phyloP scores from a whole-genome alignment of 139 green algal genomes.

The Nannochloris sp. region DNA sequence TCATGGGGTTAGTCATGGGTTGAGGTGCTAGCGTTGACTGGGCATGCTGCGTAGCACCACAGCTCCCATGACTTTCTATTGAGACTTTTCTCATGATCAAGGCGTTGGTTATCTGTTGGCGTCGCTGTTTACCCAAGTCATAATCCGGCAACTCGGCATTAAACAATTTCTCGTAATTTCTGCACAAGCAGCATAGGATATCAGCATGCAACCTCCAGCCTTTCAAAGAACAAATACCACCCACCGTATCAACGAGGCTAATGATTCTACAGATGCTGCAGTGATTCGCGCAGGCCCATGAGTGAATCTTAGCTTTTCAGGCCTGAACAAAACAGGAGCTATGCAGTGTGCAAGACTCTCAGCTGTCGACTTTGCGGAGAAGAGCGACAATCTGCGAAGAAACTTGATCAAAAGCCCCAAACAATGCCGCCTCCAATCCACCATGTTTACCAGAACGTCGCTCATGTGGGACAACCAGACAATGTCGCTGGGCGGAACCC shows the following conservation, averaged over 20 bases:
- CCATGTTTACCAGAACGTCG: neutral
- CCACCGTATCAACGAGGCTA: constrained; percentile 1
- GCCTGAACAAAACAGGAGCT: constrained; percentile 18
- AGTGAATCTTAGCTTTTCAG: constrained; percentile 6
- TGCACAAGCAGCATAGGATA: neutral
- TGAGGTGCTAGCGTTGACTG: neutral
- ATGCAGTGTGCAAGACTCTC: constrained; percentile 10
- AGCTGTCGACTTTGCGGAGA: neutral
- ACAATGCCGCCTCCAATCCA: neutral
- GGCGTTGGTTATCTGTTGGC: neutral
- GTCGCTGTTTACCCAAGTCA: neutral
- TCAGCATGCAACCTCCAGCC: too few relatives aligned
- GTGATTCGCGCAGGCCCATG: constrained; percentile 2
- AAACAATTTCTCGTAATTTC: constrained; percentile 4
- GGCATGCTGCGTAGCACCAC: neutral
- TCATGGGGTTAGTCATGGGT: constrained; percentile 19
- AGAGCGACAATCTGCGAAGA: constrained; percentile 8
- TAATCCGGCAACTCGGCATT: constrained; percentile 3
- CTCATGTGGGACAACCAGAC: neutral
- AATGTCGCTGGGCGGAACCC: neutral
- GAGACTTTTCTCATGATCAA: neutral
- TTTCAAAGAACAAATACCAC: neutral
- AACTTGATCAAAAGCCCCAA: constrained; percentile 17
- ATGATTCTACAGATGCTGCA: constrained; percentile 2
- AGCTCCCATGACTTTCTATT: neutral